Evolutionary conservation across 352 stramenopile genomes (phyloP).

Genomic region (Phytopythium boreale): DNA sequence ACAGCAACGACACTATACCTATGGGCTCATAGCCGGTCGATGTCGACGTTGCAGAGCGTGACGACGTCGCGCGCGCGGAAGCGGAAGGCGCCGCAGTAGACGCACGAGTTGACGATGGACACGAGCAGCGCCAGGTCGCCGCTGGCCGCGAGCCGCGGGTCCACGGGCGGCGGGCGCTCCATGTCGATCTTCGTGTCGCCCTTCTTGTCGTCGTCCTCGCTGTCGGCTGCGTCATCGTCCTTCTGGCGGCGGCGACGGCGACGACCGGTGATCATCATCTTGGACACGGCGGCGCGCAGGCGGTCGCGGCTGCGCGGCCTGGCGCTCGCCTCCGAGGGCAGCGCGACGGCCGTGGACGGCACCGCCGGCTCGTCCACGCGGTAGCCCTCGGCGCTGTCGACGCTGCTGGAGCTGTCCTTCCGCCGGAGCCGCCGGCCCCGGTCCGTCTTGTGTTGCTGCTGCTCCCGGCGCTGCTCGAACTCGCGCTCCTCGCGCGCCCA

Average conservation of each 20-base stretch:
- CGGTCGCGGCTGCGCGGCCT: neutral
- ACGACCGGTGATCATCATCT: neutral
- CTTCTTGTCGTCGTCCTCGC: neutral
- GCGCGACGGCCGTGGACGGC: slow-evolving; percentile 4
- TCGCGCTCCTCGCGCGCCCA: slow-evolving; percentile 53
- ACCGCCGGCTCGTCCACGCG: slow-evolving; percentile 8
- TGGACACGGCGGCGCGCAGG: slow-evolving; percentile 7
- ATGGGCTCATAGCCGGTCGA: too few relatives aligned
- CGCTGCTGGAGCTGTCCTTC: slow-evolving; percentile 6
- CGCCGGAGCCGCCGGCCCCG: neutral
- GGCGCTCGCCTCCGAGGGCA: neutral
- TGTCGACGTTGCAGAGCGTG: slow-evolving; percentile 58
- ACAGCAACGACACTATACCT: too few relatives aligned
- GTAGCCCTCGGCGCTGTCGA: slow-evolving; percentile 4
- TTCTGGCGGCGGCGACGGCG: neutral
- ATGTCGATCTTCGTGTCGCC: slow-evolving; percentile 2
- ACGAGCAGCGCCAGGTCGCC: slow-evolving; percentile 51
- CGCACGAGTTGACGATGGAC: slow-evolving; percentile 63
- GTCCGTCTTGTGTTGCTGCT: neutral
- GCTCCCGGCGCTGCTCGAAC: slow-evolving; percentile 12
- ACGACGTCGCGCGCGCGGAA: slow-evolving; percentile 51
- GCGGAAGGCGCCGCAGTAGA: slow-evolving; percentile 52
- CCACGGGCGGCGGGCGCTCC: slow-evolving; percentile 32
- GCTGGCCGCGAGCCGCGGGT: slow-evolving; percentile 12
- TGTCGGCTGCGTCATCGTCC: neutral